phyloP scores from a whole-genome alignment of 2,329 filamentous ascomycete genomes.

The Trichoderma aggressivum region DNA sequence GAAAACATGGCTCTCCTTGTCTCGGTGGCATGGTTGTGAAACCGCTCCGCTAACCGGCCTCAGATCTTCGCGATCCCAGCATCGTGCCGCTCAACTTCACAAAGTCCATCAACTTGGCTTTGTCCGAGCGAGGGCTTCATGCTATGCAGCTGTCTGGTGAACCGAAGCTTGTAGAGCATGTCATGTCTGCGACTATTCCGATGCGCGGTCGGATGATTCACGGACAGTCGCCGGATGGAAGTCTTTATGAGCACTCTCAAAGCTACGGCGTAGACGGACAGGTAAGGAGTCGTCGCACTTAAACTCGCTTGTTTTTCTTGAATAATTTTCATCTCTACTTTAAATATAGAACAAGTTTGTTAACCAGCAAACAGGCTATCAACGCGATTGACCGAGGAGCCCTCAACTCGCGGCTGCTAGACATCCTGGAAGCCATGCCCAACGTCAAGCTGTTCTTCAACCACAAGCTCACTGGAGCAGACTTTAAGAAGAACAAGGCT shows the following conservation, averaged over 20 bases:
- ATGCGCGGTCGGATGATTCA: slow-evolving; percentile 99
- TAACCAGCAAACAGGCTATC: slow-evolving; percentile 57
- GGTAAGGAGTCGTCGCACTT: slow-evolving; percentile 46
- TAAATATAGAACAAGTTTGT: background rate
- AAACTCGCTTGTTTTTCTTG: background rate
- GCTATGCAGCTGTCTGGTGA: slow-evolving; percentile 71
- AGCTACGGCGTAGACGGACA: slow-evolving; percentile 85
- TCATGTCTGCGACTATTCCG: slow-evolving; percentile 77
- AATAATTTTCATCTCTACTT: too few relatives aligned
- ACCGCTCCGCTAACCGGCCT: slow-evolving; percentile 5
- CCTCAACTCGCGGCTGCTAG: slow-evolving; percentile 79
- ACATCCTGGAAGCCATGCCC: slow-evolving; percentile 75
- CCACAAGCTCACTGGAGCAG: slow-evolving; percentile 87
- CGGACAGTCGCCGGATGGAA: slow-evolving; percentile 59
- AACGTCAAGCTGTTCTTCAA: slow-evolving; percentile 93
- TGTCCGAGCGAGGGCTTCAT: slow-evolving; percentile 91
- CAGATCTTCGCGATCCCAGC: slow-evolving; percentile 80
- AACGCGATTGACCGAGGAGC: slow-evolving; percentile 80
- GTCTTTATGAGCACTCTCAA: slow-evolving; percentile 77
- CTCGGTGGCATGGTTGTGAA: background rate
- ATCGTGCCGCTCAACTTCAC: slow-evolving; percentile 91
- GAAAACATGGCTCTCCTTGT: background rate
- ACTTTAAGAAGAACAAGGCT: slow-evolving; percentile 73
- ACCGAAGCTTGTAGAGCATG: slow-evolving; percentile 64
- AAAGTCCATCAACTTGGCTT: slow-evolving; percentile 95